phyloP scores from a whole-genome alignment of 192 early-diverging fungal species.

The Kickxella alabastrina region DNA sequence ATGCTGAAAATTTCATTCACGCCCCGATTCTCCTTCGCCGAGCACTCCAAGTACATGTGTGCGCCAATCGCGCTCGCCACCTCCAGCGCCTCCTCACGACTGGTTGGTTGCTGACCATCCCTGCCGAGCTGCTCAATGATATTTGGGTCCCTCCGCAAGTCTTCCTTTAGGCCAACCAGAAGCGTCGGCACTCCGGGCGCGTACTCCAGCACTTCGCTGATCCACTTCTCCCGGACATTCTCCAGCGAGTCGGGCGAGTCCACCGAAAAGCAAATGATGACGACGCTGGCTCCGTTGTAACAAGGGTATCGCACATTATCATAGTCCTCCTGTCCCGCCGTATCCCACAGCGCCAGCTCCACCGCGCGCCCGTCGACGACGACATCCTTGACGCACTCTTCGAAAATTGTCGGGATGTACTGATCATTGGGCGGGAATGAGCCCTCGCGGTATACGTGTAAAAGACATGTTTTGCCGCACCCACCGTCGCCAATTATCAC shows the following conservation, averaged over 20 bases:
- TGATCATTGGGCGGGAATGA: conserved; percentile 65
- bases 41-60: conserved; percentile 88
- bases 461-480: conserved; percentile 86
- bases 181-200: conserved; percentile 25
- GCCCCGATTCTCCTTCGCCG: conserved; percentile 74
- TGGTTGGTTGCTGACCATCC: conserved; percentile 46
- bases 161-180: conserved; percentile 50
- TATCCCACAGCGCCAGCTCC: conserved; percentile 95
- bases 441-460: conserved; percentile 80
- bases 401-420: conserved; percentile 90
- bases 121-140: conserved; percentile 39
- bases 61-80: conserved; percentile 84
- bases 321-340: conserved; percentile 95
- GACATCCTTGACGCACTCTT: conserved; percentile 91
- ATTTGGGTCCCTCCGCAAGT: conserved; percentile 35
- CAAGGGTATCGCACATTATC: conserved; percentile 88
- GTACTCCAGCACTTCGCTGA: conserved; percentile 38
- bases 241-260: conserved; percentile 81
- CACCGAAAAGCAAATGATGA: conserved; percentile 90
- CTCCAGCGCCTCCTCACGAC: conserved; percentile 57
- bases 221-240: conserved; percentile 61
- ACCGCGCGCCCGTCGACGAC: conserved; percentile 81
- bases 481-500: conserved; percentile 91
- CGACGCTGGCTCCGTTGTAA: conserved; percentile 87
- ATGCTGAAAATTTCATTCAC: conserved; percentile 83